Conservation (phyloP, 306 rosid genomes). For the Albizia julibrissin region DNA sequence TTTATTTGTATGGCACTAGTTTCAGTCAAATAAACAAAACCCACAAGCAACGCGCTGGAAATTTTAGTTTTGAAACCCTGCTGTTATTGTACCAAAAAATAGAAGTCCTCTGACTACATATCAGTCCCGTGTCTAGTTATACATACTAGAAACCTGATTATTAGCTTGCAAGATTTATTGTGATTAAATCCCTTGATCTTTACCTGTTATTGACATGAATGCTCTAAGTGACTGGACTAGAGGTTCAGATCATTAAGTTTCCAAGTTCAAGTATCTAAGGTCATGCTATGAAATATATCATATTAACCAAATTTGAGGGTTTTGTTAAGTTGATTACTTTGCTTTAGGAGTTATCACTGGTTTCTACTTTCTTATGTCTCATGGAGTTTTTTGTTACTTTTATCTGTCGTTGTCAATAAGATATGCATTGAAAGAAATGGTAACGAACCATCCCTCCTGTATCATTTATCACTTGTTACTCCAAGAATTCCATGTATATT, state of each 20-base stretch:
- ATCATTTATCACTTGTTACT: conserved; percentile 10
- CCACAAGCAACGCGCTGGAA: not conserved
- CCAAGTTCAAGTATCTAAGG: conserved; percentile 6
- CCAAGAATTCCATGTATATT: not conserved
- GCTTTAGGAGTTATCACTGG: not conserved
- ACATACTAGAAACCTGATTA: not conserved
- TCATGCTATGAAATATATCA: conserved; percentile 4
- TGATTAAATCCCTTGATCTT: not conserved
- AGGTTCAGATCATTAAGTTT: not conserved
- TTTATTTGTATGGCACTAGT: conserved; percentile 15
- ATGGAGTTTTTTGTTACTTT: not conserved
- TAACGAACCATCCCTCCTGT: conserved; percentile 10
- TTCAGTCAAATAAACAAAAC: not conserved
- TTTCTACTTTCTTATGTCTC: not conserved
- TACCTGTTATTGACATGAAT: conserved; percentile 20
- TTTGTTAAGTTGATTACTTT: not conserved
- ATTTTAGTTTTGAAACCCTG: not conserved
- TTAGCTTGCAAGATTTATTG: not conserved
- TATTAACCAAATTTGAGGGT: conserved; percentile 3
- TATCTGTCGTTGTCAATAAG: not conserved
- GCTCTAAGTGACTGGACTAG: not conserved
- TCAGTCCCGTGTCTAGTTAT: conserved; percentile 27
- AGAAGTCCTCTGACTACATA: not conserved
- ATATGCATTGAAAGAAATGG: not conserved
- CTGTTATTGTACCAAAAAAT: not conserved